Percentiles rank a stretch among this genome's conserved stretches.
Evolutionary conservation across 805 yeast species (phyloP).

Genomic region (Priceomyces melissophilus): DNA sequence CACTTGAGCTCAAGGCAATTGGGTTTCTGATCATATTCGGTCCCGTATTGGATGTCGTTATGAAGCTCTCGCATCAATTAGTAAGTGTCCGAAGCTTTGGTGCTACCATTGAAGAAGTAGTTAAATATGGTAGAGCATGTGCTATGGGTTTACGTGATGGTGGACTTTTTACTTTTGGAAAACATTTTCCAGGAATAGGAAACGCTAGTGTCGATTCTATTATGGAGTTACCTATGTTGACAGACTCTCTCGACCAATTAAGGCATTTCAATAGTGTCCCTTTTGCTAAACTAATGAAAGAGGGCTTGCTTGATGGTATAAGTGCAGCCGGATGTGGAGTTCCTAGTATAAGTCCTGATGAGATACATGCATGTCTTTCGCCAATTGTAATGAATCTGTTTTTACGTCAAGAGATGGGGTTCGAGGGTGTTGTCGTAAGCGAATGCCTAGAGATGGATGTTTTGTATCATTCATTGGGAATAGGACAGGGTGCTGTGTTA

Average conservation of each 20-base stretch:
- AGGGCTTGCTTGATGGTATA: constrained; percentile 48
- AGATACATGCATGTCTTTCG: constrained; percentile 59
- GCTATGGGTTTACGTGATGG: constrained; percentile 53
- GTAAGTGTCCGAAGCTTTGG: constrained; percentile 63
- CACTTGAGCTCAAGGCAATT: constrained; percentile 48
- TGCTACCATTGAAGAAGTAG: constrained; percentile 55
- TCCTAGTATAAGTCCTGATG: constrained; percentile 57
- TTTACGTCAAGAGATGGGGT: constrained; percentile 48
- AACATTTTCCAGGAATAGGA: constrained; percentile 68
- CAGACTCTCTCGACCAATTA: constrained; percentile 52
- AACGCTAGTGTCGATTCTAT: constrained; percentile 56
- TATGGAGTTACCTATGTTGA: constrained; percentile 56
- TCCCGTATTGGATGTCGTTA: constrained; percentile 60
- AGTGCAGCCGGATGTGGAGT: constrained; percentile 65
- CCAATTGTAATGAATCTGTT: constrained; percentile 50
- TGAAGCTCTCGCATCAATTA: constrained; percentile 52
- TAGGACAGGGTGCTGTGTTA: constrained; percentile 62
- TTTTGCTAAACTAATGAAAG: constrained; percentile 45
- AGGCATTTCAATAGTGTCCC: constrained; percentile 50
- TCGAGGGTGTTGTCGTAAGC: constrained; percentile 54
- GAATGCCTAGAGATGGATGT: constrained; percentile 66
- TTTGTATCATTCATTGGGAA: constrained; percentile 57
- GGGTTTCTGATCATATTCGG: constrained; percentile 58
- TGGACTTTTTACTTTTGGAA: constrained; percentile 53
- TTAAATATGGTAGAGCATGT: constrained; percentile 50